Evolutionary conservation across 2,329 filamentous ascomycete genomes (phyloP).

Genomic region (Penicillium griseofulvum): DNA sequence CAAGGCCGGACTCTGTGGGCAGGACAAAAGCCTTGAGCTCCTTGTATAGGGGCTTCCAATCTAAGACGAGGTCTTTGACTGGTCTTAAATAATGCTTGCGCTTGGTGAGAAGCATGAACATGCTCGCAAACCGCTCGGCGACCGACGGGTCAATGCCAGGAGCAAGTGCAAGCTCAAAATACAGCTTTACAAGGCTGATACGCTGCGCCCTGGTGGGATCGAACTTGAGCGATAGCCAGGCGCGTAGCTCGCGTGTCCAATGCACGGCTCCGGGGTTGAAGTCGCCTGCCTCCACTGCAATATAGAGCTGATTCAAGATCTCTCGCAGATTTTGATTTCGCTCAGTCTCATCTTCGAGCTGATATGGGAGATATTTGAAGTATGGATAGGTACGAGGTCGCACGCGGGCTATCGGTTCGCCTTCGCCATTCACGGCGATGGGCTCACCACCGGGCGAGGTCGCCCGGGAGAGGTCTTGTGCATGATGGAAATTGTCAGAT

Average conservation of each 20-base stretch:
- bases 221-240: slow-evolving; percentile 96
- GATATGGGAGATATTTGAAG: slow-evolving; percentile 83
- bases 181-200: slow-evolving; percentile 80
- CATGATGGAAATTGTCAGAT: slow-evolving; percentile 39
- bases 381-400: slow-evolving; percentile 89
- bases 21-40: slow-evolving; percentile 89
- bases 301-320: slow-evolving; percentile 91
- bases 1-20: slow-evolving; percentile 71
- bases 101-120: slow-evolving; percentile 94
- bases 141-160: slow-evolving; percentile 80
- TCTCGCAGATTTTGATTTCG: slow-evolving; percentile 76
- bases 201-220: slow-evolving; percentile 84
- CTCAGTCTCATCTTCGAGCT: slow-evolving; percentile 74
- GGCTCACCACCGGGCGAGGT: slow-evolving; percentile 70
- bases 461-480: slow-evolving; percentile 75
- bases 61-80: slow-evolving; percentile 81
- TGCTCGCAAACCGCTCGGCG: slow-evolving; percentile 88
- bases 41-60: slow-evolving; percentile 91
- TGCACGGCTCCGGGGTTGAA: slow-evolving; percentile 91
- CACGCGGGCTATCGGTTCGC: slow-evolving; percentile 64
- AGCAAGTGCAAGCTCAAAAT: slow-evolving; percentile 89
- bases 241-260: slow-evolving; percentile 94
- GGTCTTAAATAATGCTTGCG: slow-evolving; percentile 95
- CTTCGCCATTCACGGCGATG: slow-evolving; percentile 50
- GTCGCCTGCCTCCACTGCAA: slow-evolving; percentile 86